Percentiles rank a stretch among this genome's conserved stretches.
These are phyloP conservation scores for Carallia pectinifolia DNA, from an alignment of 345 rosid genomes.

Conservation along the genomic window DNA sequence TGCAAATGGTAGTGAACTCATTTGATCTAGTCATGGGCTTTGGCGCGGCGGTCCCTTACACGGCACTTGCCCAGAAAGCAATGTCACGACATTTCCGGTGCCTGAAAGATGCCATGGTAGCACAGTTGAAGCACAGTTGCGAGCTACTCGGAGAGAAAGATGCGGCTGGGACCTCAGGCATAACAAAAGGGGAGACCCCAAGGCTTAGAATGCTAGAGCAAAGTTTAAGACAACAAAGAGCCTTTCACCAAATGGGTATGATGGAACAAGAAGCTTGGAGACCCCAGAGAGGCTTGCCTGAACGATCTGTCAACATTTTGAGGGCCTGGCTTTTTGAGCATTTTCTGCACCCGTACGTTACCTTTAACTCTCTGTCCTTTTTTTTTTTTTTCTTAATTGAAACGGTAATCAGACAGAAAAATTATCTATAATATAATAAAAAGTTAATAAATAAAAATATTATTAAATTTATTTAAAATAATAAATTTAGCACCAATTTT, in stretches of 20 bases:
- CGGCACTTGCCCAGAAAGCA: slow-evolving; percentile 94
- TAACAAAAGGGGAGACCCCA: slow-evolving; percentile 95
- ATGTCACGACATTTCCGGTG: slow-evolving; percentile 98
- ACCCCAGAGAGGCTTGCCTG: slow-evolving; percentile 95
- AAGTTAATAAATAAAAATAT: no score
- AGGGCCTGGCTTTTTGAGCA: slow-evolving; percentile 99
- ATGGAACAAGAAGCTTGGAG: slow-evolving; percentile 99
- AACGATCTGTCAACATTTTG: slow-evolving; percentile 85
- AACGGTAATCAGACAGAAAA: no score
- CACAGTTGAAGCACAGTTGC: slow-evolving; percentile 69
- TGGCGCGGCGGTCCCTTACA: slow-evolving; percentile 88
- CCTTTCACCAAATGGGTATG: slow-evolving; percentile 93
- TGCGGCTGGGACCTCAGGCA: slow-evolving; percentile 59
- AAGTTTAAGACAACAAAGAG: slow-evolving; percentile 86
- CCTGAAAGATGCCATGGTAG: slow-evolving; percentile 75
- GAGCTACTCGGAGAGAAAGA: slow-evolving; percentile 86
- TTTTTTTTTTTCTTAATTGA: no score
- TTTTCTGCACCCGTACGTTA: slow-evolving; percentile 96
- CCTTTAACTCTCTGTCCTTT: slow-evolving; percentile 6
- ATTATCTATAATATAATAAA: no score
- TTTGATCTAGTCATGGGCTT: slow-evolving; percentile 92
- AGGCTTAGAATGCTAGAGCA: slow-evolving; percentile 80
- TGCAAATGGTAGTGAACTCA: slow-evolving; percentile 97
- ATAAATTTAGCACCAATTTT: no score
- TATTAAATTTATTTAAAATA: no score